Base-by-base conservation (phyloP, 2,329 filamentous ascomycete species). In the Amauroascus verrucosus region DNA sequence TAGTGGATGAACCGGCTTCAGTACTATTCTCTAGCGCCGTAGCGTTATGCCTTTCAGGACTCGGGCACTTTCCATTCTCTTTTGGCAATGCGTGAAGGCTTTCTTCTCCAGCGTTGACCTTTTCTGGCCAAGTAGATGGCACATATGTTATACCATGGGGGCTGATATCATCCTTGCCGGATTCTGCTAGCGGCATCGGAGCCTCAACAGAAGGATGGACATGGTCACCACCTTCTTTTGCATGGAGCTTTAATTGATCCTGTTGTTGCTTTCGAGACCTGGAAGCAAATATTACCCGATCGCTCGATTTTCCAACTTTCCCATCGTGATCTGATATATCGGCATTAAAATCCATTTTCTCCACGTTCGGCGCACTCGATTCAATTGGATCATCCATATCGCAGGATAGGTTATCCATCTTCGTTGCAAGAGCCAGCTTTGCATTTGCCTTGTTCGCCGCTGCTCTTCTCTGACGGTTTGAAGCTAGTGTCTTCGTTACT, bases 361-460 rank as follows among this genome's bases (percentile, higher is more conserved):
- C 8, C 2, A 37, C 26, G 5, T 49, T 48, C 48, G 46, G 44
- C 2, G 47, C 50, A 38, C 51, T 57, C 26, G 58, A 55, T 51
- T 60, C 58, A 35, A 60, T 60, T 9, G 58, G 58, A 49, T 60
- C 58, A 32, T 57, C 57, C 5, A 46, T 4, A 18, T 56, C 56
- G 26, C 54, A 54, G 3, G 43, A 11, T 22, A 40, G 47, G 45
- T 48, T 54, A 9, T 59, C 57, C 40, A 47, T 26, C 33, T 56
- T 47, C 7, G 47, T 50, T 18, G 55, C 52, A 4, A 51, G 38
- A 2, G 55, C 55, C 14, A 60, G 41, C 38, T 55, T 59, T 45
- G 50, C 41, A 11, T 44, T 55, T 41, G 58, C 57, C 33, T 43
- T 54, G 2, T 52, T 54, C n/a, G 57, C 58, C 2, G 58, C 57